Evolutionary conservation across 495 filamentous ascomycete genomes (phyloP).

Genomic region (Penicillium taxi): DNA sequence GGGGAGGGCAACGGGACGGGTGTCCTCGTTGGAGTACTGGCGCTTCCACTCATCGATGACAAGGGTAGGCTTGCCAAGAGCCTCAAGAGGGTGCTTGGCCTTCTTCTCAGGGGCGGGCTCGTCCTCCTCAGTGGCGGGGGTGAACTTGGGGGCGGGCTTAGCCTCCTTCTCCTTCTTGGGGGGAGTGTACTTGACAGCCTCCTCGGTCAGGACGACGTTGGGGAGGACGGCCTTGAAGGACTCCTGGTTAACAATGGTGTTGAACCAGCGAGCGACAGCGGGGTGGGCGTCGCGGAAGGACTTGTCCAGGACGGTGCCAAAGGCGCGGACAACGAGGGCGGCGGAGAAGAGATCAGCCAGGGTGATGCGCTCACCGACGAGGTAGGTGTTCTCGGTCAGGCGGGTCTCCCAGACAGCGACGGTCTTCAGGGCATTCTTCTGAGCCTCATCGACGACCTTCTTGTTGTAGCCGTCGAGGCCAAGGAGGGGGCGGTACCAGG

Average conservation of each 20-base stretch:
- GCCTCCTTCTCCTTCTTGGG: constrained; percentile 82
- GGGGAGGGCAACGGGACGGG: constrained; percentile 69
- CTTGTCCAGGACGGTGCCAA: constrained; percentile 24
- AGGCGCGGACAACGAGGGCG: constrained; percentile 48
- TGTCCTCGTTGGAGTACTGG: constrained; percentile 95
- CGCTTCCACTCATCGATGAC: constrained; percentile 96
- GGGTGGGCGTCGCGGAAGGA: constrained; percentile 58
- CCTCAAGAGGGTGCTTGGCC: constrained; percentile 92
- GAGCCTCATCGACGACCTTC: constrained; percentile 79
- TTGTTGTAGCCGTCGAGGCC: constrained; percentile 90
- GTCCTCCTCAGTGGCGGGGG: constrained; percentile 51
- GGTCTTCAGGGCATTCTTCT: constrained; percentile 58
- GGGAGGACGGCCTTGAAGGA: constrained; percentile 73
- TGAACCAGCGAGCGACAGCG: constrained; percentile 86
- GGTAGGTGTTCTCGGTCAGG: constrained; percentile 88
- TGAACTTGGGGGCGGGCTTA: constrained; percentile 52
- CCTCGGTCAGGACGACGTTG: constrained; percentile 70
- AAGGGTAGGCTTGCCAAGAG: constrained; percentile 70
- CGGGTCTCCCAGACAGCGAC: constrained; percentile 71
- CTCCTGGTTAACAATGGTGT: constrained; percentile 84
- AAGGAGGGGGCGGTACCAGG: constrained; percentile 83
- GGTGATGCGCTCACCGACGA: constrained; percentile 94
- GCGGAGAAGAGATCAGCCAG: constrained; percentile 86
- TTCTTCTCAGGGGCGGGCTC: constrained; percentile 71
- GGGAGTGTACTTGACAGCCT: constrained; percentile 74